Evolutionary conservation across 2,329 filamentous ascomycete species (phyloP).

Genomic region (Colletotrichum trifolii): DNA sequence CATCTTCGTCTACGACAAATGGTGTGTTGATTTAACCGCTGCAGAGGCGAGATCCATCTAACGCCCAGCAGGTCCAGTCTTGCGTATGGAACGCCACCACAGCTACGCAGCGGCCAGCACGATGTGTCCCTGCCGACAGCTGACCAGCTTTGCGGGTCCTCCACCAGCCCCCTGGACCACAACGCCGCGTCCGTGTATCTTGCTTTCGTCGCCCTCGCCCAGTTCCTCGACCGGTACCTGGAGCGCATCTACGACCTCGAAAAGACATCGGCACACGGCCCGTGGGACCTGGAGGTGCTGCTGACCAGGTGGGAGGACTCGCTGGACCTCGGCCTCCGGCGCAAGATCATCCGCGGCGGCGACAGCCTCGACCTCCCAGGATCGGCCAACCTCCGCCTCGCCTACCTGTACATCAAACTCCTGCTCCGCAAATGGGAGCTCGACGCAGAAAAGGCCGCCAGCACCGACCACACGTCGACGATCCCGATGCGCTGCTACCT

Average conservation of each 20-base stretch:
- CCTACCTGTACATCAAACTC: conserved; percentile 60
- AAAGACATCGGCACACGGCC: conserved; percentile 41
- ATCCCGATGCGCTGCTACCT: conserved; percentile 46
- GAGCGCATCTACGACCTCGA: conserved; percentile 50
- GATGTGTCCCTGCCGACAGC: conserved; percentile 58
- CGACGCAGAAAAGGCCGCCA: conserved; percentile 48
- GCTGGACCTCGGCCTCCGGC: conserved; percentile 49
- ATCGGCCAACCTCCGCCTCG: conserved; percentile 61
- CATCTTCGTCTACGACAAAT: conserved; percentile 64
- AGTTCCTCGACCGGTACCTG: conserved; percentile 50
- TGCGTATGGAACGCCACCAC: conserved; percentile 63
- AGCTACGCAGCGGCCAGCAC: conserved; percentile 56
- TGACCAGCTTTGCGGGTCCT: conserved; percentile 44
- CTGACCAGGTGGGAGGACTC: conserved; percentile 58
- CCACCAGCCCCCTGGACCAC: conserved; percentile 27
- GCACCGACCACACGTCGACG: conserved; percentile 34
- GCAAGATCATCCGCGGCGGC: conserved; percentile 55
- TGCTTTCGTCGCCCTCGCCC: conserved; percentile 56
- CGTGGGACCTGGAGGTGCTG: conserved; percentile 48
- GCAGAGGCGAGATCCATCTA: neutral
- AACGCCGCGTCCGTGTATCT: conserved; percentile 54
- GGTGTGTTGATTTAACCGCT: conserved; percentile 47
- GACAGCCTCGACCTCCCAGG: conserved; percentile 53
- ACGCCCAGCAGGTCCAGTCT: conserved; percentile 56
- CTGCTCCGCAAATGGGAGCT: conserved; percentile 59